phyloP scores from a whole-genome alignment of 805 yeast species.

The Geotrichum ghanense region DNA sequence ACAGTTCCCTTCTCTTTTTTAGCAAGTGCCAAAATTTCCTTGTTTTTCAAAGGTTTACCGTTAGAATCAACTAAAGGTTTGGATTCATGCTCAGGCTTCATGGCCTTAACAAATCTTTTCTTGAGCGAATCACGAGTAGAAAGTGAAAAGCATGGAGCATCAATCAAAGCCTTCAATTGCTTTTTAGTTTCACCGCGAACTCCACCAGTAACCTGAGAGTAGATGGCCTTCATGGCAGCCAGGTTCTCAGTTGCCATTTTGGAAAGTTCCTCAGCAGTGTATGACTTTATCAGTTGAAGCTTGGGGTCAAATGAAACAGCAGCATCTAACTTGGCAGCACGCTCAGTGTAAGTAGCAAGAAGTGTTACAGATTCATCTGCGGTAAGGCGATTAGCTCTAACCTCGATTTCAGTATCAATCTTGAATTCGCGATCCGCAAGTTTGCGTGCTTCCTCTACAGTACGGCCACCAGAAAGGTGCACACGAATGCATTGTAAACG shows the following conservation, averaged over 20 bases:
- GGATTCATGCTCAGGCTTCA: conserved; percentile 40
- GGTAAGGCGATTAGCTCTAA: conserved; percentile 19
- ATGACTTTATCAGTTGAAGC: conserved; percentile 30
- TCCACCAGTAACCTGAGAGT: conserved; percentile 14
- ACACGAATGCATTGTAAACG: conserved; percentile 47
- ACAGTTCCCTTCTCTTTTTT: conserved; percentile 39
- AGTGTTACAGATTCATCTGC: conserved; percentile 23
- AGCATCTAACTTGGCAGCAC: conserved; percentile 28
- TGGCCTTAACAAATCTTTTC: conserved; percentile 41
- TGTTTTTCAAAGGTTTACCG: conserved; percentile 12
- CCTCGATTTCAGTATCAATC: conserved; percentile 30
- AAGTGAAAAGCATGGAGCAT: conserved; percentile 25
- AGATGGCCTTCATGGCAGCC: conserved; percentile 8
- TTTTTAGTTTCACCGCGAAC: conserved; percentile 30
- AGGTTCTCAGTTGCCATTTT: conserved; percentile 20
- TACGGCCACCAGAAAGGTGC: conserved; percentile 47
- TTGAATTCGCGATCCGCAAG: conserved; percentile 41
- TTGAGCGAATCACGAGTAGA: conserved; percentile 31
- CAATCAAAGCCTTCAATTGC: conserved; percentile 34
- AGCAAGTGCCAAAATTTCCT: conserved; percentile 16
- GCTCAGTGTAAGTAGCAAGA: conserved; percentile 24
- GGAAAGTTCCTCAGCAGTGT: conserved; percentile 27
- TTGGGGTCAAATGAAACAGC: conserved; percentile 38
- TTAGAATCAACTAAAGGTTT: conserved; percentile 12
- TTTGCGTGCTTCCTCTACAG: conserved; percentile 42